Percentiles rank a stretch among this genome's conserved stretches.
phyloP scores from a whole-genome alignment of 805 yeast species.

The Candida krabiensis region DNA sequence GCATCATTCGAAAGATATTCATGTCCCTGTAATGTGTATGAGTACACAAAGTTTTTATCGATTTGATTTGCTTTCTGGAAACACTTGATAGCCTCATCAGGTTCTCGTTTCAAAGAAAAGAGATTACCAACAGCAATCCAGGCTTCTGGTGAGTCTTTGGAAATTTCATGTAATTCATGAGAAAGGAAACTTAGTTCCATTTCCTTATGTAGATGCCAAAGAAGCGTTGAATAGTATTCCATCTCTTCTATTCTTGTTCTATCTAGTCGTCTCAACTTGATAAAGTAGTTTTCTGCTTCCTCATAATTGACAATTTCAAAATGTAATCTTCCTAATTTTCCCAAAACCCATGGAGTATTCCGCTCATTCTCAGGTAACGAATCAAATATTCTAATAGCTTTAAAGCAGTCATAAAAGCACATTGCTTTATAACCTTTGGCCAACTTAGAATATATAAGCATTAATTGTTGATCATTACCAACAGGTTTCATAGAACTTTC shows the following conservation, averaged over 20 bases:
- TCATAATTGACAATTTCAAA: constrained; percentile 87
- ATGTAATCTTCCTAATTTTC: constrained; percentile 76
- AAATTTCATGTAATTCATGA: constrained; percentile 70
- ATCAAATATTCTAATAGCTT: constrained; percentile 70
- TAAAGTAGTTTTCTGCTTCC: constrained; percentile 66
- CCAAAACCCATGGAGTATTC: constrained; percentile 81
- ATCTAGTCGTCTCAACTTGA: constrained; percentile 62
- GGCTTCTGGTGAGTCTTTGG: constrained; percentile 67
- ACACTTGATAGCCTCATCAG: constrained; percentile 86
- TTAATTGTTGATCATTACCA: constrained; percentile 39
- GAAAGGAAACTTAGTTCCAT: constrained; percentile 78
- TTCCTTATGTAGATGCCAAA: constrained; percentile 90
- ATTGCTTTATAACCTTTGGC: constrained; percentile 64
- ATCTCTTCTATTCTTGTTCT: constrained; percentile 81
- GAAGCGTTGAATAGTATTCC: constrained; percentile 86
- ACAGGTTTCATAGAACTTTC: constrained; percentile 12
- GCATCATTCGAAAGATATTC: constrained; percentile 88
- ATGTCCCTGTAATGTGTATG: constrained; percentile 91
- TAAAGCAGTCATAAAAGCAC: constrained; percentile 70
- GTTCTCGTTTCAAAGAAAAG: constrained; percentile 77
- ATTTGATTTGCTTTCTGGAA: constrained; percentile 75
- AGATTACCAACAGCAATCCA: constrained; percentile 94
- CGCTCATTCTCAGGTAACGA: constrained; percentile 62
- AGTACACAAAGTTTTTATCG: constrained; percentile 69
- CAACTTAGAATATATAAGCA: constrained; percentile 49